These are phyloP conservation scores for Fusarium setosum DNA, from an alignment of 2,329 filamentous ascomycete genomes.

Conservation along the genomic window DNA sequence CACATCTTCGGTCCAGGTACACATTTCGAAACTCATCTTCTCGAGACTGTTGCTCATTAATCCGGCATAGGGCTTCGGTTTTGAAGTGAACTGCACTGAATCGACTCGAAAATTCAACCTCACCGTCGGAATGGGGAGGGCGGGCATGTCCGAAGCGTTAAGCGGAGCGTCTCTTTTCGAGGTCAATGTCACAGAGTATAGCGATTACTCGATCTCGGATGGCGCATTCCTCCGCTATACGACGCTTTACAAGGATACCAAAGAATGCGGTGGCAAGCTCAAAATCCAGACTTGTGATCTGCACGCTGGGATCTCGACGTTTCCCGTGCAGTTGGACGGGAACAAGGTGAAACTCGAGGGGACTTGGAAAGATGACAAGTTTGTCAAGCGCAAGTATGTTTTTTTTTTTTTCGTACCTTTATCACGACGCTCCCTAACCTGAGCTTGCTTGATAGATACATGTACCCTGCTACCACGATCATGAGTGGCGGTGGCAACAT, in stretches of 20 bases:
- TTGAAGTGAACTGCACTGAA: slow-evolving; percentile 33
- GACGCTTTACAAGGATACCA: slow-evolving; percentile 29
- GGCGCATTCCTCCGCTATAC: slow-evolving; percentile 29
- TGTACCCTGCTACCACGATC: slow-evolving; percentile 14
- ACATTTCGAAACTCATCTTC: background rate
- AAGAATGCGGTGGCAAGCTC: slow-evolving; percentile 11
- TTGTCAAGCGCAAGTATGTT: slow-evolving; percentile 30
- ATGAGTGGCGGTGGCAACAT: slow-evolving; percentile 22
- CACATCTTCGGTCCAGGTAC: slow-evolving; percentile 17
- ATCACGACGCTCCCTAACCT: too few relatives aligned
- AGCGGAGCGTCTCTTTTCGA: slow-evolving; percentile 24
- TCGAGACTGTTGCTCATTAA: background rate
- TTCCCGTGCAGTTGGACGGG: slow-evolving; percentile 10
- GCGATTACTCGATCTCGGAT: background rate
- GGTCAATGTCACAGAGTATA: slow-evolving; percentile 30
- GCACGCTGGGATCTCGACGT: slow-evolving; percentile 28
- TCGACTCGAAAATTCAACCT: slow-evolving; percentile 18
- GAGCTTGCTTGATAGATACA: slow-evolving; percentile 8
- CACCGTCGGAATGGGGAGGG: background rate
- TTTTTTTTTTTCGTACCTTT: too few relatives aligned
- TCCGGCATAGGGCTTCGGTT: slow-evolving; percentile 20
- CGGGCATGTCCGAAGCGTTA: slow-evolving; percentile 9
- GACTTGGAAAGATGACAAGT: slow-evolving; percentile 32
- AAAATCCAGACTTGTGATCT: slow-evolving; percentile 35
- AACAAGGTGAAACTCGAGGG: slow-evolving; percentile 18